Conservation (phyloP, 345 rosid genomes). For the Pugionium dolabratum region DNA sequence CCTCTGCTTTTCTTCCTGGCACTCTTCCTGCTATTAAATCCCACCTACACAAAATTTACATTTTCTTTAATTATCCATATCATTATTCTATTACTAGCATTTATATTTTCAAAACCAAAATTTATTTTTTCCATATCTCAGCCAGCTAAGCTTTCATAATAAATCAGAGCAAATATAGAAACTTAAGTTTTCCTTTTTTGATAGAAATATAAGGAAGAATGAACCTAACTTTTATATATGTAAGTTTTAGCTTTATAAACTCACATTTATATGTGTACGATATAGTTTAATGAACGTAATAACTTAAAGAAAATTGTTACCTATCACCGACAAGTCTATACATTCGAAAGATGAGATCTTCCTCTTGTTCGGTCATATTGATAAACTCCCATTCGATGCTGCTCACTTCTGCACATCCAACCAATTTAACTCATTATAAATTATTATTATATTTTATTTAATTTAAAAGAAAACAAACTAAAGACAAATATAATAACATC, state of each 20-base stretch:
- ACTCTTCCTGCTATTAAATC: conserved; percentile 68
- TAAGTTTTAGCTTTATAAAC: too few species aligned
- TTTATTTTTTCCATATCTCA: not conserved
- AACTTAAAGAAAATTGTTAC: conserved; percentile 34
- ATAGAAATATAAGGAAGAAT: too few species aligned
- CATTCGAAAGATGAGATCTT: conserved; percentile 72
- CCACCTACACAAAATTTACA: conserved; percentile 53
- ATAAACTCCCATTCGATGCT: conserved; percentile 66
- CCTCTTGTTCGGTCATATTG: conserved; percentile 61
- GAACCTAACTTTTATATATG: too few species aligned
- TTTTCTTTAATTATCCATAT: not conserved
- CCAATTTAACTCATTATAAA: not conserved
- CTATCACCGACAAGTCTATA: conserved; percentile 66
- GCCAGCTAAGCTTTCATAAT: not conserved
- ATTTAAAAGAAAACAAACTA: too few species aligned
- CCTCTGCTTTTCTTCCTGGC: conserved; percentile 68
- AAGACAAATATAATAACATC: too few species aligned
- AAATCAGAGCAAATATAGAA: too few species aligned
- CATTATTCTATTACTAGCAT: not conserved
- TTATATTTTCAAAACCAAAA: not conserved
- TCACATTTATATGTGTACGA: not conserved
- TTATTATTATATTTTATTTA: not conserved
- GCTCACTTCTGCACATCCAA: conserved; percentile 52
- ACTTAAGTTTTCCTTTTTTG: too few species aligned
- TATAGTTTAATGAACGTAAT: conserved; percentile 22